Evolutionary conservation across 148 eudicot species (phyloP), one percentile per base, ranked within the genome.

Genomic region (Beta vulgaris): DNA sequence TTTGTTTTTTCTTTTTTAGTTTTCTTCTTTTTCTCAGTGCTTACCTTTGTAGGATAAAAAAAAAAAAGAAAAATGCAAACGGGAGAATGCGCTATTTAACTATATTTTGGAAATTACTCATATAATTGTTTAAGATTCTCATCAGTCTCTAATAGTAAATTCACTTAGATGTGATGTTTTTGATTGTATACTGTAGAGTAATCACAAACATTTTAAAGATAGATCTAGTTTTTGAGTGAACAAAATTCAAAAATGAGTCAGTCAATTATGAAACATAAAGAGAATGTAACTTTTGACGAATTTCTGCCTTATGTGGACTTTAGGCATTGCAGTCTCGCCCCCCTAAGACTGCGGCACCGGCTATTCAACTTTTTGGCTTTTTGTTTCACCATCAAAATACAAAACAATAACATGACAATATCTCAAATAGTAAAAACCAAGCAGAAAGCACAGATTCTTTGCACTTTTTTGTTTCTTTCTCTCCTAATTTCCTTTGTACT

Each of bases 341-440:
- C 40, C 75, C 75, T 69, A 46, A 69, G 66, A 59, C 72, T 75
- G 78, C 82, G 82, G 58, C 71, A 75, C 40, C 72, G 78, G 78
- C 82, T 68, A 46, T 40, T 32, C 69, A 59, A 35, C 70, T 28
- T 66, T 79, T 61, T 66, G 39, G 42, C 29, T 36, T 60, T n/a
- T 59, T n/a, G n/a, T n/a, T 58, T 57, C 3, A 25, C 29, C 69
- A 26, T 79, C 51, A 68, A 79, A 46, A 31, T 53, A 25, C 34
- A 32, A 19, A n/a, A 55, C 35, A 32, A 9, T 73, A 43, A 48
- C 15, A 23, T 69, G 48, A 31, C 14, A 32, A 32, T 29, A 65
- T 65, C 69, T 39, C 66, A 25, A 44, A 34, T 49, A 54, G 43
- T 28, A 36, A 37, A 1, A 62, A 15, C 77, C 64, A 79, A 66